Evolutionary conservation across 345 rosid genomes (phyloP).

Genomic region (Arabis hirsuta): DNA sequence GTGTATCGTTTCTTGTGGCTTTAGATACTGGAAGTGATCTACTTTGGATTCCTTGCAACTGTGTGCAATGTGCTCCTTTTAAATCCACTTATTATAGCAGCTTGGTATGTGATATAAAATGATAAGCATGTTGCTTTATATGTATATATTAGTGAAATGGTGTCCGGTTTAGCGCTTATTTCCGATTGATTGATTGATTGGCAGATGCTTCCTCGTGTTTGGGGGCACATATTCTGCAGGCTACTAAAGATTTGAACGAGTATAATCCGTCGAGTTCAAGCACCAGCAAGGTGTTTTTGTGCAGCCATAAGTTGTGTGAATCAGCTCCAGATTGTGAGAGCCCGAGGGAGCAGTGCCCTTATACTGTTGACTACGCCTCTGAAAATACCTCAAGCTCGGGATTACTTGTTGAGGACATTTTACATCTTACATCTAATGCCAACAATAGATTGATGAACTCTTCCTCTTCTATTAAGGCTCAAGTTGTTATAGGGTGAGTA

Average conservation of each 20-base stretch:
- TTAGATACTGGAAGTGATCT: slow-evolving; percentile 85
- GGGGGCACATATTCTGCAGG: slow-evolving; percentile 98
- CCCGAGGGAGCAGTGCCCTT: slow-evolving; percentile 72
- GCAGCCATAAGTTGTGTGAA: slow-evolving; percentile 75
- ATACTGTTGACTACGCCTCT: slow-evolving; percentile 53
- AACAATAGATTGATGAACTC: slow-evolving; percentile 39
- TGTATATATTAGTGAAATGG: slow-evolving; percentile 24
- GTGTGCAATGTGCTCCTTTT: slow-evolving; percentile 77
- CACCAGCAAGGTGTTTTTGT: slow-evolving; percentile 70
- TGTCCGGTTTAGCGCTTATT: slow-evolving; percentile 83
- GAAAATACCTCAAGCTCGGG: slow-evolving; percentile 83
- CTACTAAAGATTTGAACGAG: slow-evolving; percentile 76
- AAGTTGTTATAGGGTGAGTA: slow-evolving; percentile 70
- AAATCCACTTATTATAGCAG: slow-evolving; percentile 63
- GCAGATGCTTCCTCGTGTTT: slow-evolving; percentile 95
- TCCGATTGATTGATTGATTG: slow-evolving; percentile 93
- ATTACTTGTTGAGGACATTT: slow-evolving; percentile 66
- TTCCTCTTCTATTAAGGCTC: slow-evolving; percentile 61
- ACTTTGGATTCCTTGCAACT: slow-evolving; percentile 90
- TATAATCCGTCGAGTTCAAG: slow-evolving; percentile 74
- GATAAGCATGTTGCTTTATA: slow-evolving; percentile 21
- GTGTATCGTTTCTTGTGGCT: slow-evolving; percentile 80
- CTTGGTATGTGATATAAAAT: slow-evolving; percentile 54
- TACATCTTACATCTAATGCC: slow-evolving; percentile 64
- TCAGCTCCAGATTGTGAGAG: slow-evolving; percentile 57